Evolutionary conservation across 305 asterid species (phyloP).

Genomic region (Solanum hybrid): DNA sequence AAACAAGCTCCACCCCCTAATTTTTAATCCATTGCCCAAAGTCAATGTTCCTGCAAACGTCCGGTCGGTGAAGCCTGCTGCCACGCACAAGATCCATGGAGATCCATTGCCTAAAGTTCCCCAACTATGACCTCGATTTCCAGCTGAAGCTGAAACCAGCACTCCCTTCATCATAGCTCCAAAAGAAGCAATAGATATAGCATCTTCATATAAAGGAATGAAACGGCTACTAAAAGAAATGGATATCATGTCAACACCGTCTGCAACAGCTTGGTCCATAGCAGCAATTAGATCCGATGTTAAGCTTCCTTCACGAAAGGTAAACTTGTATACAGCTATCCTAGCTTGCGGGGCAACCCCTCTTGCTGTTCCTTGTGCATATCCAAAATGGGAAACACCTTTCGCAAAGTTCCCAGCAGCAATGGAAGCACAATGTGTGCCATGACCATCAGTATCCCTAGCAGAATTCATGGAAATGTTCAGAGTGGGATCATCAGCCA

Average conservation of each 20-base stretch:
- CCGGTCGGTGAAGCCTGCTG: constrained; percentile 4
- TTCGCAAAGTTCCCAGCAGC: constrained; percentile 16
- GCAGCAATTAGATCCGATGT: constrained; percentile 12
- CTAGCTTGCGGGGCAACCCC: constrained; percentile 23
- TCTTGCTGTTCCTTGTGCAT: constrained; percentile 11
- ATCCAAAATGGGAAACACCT: constrained; percentile 12
- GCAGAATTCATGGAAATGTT: constrained; percentile 14
- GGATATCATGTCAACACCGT: constrained; percentile 32
- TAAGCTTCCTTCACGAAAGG: neutral
- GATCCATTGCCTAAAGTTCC: constrained; percentile 4
- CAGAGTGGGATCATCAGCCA: neutral
- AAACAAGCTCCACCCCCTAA: constrained; percentile 4
- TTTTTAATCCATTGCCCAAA: neutral
- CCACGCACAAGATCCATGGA: constrained; percentile 3
- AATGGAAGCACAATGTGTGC: constrained; percentile 10
- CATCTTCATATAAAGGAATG: constrained; percentile 23
- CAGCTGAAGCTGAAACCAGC: constrained; percentile 28
- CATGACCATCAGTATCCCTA: constrained; percentile 18
- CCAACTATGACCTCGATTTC: neutral
- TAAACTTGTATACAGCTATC: constrained; percentile 13
- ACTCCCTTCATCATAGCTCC: constrained; percentile 41
- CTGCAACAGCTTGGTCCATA: constrained; percentile 25
- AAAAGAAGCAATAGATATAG: constrained; percentile 35
- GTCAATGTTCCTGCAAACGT: neutral
- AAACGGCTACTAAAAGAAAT: constrained; percentile 24